phyloP scores from a whole-genome alignment of 129 eudicot genomes.

The Logfia minima region DNA sequence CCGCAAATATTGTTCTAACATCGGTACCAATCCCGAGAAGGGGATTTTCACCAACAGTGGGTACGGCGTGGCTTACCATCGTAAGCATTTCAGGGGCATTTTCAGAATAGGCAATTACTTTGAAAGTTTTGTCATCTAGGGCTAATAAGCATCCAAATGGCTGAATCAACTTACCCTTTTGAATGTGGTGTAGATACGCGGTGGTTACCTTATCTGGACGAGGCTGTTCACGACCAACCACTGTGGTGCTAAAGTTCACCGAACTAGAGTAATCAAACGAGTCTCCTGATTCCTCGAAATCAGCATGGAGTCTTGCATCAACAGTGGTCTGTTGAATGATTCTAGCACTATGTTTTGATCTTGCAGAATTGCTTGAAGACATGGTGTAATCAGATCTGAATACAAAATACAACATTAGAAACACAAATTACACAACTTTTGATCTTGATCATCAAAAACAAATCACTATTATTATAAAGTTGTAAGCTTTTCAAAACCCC shows the following conservation, averaged over 20 bases:
- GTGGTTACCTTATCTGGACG: conserved; percentile 71
- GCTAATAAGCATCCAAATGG: conserved; percentile 91
- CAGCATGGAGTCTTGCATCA: conserved; percentile 93
- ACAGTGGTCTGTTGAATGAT: conserved; percentile 74
- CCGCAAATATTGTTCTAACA: conserved; percentile 72
- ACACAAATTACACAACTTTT: neutral
- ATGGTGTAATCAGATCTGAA: conserved; percentile 46
- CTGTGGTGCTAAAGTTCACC: conserved; percentile 45
- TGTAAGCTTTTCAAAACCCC: conserved; percentile 18
- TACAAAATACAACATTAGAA: conserved; percentile 2
- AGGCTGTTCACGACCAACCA: conserved; percentile 37
- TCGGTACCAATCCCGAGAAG: conserved; percentile 80
- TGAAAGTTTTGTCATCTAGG: conserved; percentile 80
- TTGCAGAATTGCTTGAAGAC: conserved; percentile 67
- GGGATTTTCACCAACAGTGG: conserved; percentile 79
- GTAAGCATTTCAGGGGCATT: conserved; percentile 96
- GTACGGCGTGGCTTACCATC: conserved; percentile 80
- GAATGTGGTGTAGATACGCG: conserved; percentile 81
- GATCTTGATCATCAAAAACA: neutral
- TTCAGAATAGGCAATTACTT: conserved; percentile 79
- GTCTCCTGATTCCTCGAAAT: conserved; percentile 74
- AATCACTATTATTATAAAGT: conserved; percentile 12
- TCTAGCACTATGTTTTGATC: conserved; percentile 78
- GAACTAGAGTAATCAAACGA: conserved; percentile 87
- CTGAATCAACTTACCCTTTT: conserved; percentile 80